Percentiles rank a stretch among this genome's conserved stretches.
phyloP scores from a whole-genome alignment of 2,329 filamentous ascomycete genomes.

The Incumbomyces delicatus region DNA sequence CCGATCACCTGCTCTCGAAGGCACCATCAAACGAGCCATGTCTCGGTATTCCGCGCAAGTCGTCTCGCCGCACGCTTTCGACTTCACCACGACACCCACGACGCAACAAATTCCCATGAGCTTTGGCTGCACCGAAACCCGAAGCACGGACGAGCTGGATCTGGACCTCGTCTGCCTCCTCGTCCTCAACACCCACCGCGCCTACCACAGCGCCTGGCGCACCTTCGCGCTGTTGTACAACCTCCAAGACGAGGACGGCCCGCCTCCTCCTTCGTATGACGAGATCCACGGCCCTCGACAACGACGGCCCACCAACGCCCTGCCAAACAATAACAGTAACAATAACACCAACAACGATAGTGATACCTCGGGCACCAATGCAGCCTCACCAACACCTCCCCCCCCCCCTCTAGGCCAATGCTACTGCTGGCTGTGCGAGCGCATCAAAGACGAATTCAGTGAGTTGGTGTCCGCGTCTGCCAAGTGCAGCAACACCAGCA shows the following conservation, averaged over 20 bases:
- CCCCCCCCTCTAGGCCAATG: not conserved
- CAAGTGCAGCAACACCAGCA: not conserved
- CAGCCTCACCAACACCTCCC: too few relatives aligned
- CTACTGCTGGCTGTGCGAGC: slow-evolving; percentile 2
- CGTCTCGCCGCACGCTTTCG: not conserved
- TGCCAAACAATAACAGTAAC: not conserved
- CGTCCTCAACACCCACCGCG: not conserved
- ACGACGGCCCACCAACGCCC: not conserved
- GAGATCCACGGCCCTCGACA: not conserved
- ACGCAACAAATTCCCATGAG: not conserved
- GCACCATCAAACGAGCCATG: not conserved
- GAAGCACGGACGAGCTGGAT: not conserved
- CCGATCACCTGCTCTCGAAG: not conserved
- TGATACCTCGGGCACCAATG: too few relatives aligned
- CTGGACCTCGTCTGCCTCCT: not conserved
- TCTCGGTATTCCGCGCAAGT: not conserved
- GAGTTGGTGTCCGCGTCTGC: not conserved
- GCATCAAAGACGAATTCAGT: not conserved
- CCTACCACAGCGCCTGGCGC: slow-evolving; percentile 1
- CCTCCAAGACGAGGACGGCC: not conserved
- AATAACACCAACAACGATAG: too few relatives aligned
- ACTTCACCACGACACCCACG: too few relatives aligned
- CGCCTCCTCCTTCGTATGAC: not conserved
- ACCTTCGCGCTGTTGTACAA: not conserved
- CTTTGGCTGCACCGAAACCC: not conserved